Conservation (phyloP, 2,329 filamentous ascomycete genomes). For the Fusarium citri region DNA sequence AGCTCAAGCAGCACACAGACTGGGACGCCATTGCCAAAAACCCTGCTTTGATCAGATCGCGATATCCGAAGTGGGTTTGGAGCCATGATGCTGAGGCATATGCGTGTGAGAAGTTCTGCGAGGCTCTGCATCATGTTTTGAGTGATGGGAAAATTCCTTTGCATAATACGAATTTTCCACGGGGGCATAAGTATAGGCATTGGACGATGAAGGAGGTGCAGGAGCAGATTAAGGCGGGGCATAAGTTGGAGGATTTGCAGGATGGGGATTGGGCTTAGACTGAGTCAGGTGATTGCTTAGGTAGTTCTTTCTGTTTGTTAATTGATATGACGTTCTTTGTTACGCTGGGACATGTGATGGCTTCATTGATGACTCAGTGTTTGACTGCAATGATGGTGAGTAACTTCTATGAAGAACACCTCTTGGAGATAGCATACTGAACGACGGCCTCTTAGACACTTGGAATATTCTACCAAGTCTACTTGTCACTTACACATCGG, state of each 20-base stretch:
- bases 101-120: constrained; percentile 34
- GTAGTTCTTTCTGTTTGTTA: background rate
- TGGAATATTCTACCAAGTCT: too few relatives aligned
- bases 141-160: constrained; percentile 28
- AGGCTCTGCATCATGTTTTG: constrained; percentile 24
- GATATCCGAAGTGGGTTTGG: constrained; percentile 33
- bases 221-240: constrained; percentile 26
- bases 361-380: accelerated
- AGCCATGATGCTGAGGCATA: constrained; percentile 33
- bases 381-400: accelerated
- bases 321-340: background rate
- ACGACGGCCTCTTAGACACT: background rate
- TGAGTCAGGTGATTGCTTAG: background rate
- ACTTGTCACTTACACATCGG: background rate
- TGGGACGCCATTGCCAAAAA: constrained; percentile 35
- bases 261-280: constrained; percentile 29
- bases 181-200: constrained; percentile 29
- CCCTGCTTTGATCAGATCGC: constrained; percentile 20
- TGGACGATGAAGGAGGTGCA: constrained; percentile 36
- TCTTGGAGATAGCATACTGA: too few relatives aligned
- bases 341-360: background rate
- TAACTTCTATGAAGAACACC: accelerated
- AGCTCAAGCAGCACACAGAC: constrained; percentile 33
- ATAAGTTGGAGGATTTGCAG: constrained; percentile 33
- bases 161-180: constrained; percentile 27